phyloP scores from a whole-genome alignment of 495 filamentous ascomycete genomes.

The Bacidia gigantensis region DNA sequence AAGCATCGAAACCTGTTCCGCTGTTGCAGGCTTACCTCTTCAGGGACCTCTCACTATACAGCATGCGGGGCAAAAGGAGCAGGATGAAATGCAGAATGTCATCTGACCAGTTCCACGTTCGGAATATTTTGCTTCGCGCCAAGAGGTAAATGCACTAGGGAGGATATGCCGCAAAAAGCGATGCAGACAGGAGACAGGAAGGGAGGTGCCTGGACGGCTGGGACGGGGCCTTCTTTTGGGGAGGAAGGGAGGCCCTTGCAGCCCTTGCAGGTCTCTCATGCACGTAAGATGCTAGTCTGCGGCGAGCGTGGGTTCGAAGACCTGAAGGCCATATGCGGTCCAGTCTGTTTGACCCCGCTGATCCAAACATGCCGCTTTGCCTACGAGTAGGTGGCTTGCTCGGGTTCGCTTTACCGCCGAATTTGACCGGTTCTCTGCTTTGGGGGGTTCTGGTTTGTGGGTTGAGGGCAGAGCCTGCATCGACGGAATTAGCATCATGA shows the following conservation, averaged over 20 bases:
- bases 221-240: not conserved
- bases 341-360: not conserved
- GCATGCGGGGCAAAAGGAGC: not conserved
- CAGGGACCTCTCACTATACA: too few relatives aligned
- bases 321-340: not conserved
- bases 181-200: not conserved
- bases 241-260: slow-evolving; percentile 3
- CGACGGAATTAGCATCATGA: too few relatives aligned
- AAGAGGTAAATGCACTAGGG: slow-evolving; percentile 12
- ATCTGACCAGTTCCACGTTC: slow-evolving; percentile 26
- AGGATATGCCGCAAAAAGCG: too few relatives aligned
- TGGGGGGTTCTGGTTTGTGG: too few relatives aligned
- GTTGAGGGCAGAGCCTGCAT: not conserved
- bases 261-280: too few relatives aligned
- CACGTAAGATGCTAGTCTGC: slow-evolving; percentile 5
- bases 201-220: slow-evolving; percentile 1
- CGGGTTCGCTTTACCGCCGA: not conserved
- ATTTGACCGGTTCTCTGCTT: not conserved
- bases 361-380: not conserved
- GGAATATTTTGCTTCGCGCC: slow-evolving; percentile 31
- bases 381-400: not conserved
- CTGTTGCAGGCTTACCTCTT: too few relatives aligned
- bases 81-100: too few relatives aligned
- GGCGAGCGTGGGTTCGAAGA: not conserved
- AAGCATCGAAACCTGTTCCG: too few relatives aligned